Evolutionary conservation across 192 early-diverging fungal genomes (phyloP), one percentile per base, ranked within the genome.

Genomic region (Rhizoclosmatium globosum): DNA sequence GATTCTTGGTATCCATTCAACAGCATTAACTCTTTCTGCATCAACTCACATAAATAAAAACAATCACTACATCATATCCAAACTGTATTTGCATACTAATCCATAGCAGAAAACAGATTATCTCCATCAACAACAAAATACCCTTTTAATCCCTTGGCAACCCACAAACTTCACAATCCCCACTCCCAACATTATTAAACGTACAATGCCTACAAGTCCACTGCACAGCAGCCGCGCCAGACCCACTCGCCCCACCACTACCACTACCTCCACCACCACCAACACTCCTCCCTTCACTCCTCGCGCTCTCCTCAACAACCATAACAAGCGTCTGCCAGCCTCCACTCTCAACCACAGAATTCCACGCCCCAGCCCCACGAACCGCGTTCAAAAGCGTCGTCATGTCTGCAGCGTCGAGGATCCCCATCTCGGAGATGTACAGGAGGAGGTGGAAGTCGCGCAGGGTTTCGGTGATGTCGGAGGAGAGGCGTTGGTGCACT

Each of bases 391-490:
- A 11, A 53, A 82, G 42, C 4, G 74, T 64, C 23, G 71, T 68
- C 47, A 86, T 48, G 38, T 85, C 84, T 41, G 31, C 87, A 69
- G 79, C 53, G 42, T 87, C 88, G 64, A 99, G 80, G 41, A 95
- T 83, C n/a, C 86, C 88, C 44, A 89, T 87, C 17, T 85, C 87
- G 44, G 83, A 78, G 48, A 97, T 81, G 68, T 90, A 93, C 50
- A 93, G 83, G 61, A 99, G 82, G 44, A 95, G 79, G 78, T 98
- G 96, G 80, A 97, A 98, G 79, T 99, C 93, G 2, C 93, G 93
- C 4, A 97, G 78, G 15, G 87, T 59, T 0, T 88, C 78, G 2
- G 82, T 79, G 59, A 94, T 67, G 4, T 81, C 73, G 4, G 79
- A 64, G 42, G 80, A 82, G 6, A 97, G 62, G 50, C 89, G 87